Conservation (phyloP, 2,329 filamentous ascomycete species). For the Fusarium sp. region DNA sequence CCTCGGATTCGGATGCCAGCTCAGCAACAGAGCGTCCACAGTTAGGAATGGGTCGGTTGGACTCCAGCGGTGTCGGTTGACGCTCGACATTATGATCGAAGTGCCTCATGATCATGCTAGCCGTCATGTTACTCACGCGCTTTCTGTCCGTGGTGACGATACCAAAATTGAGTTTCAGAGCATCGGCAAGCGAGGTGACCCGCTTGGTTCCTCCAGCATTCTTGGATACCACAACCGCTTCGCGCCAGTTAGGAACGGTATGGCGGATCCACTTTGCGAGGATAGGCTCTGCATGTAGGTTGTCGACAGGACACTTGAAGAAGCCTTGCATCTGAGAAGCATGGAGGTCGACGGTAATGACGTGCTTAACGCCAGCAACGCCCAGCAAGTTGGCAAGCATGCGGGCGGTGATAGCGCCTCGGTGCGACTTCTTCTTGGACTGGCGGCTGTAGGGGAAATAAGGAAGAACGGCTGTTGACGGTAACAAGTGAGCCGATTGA, state of each 20-base stretch:
- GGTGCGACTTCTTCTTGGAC: conserved; percentile 98
- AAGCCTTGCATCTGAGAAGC: conserved; percentile 99
- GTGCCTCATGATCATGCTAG: conserved; percentile 80
- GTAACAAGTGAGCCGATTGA: conserved; percentile 33
- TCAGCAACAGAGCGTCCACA: conserved; percentile 28
- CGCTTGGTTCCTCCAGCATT: conserved; percentile 97
- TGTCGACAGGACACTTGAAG: conserved; percentile 97
- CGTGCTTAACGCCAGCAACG: conserved; percentile 94
- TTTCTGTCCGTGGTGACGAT: conserved; percentile 89
- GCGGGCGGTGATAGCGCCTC: conserved; percentile 93
- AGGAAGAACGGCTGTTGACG: conserved; percentile 76
- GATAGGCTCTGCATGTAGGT: conserved; percentile 93
- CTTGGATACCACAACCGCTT: conserved; percentile 97
- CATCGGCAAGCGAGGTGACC: conserved; percentile 94
- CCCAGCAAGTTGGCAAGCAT: conserved; percentile 96
- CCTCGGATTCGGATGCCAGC: conserved; percentile 35
- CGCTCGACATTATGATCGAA: conserved; percentile 68
- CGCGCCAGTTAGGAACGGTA: conserved; percentile 87
- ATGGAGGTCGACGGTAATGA: conserved; percentile 97
- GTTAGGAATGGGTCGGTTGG: conserved; percentile 40
- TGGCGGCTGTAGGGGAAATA: conserved; percentile 99
- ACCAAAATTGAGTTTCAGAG: conserved; percentile 96
- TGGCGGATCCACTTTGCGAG: conserved; percentile 95
- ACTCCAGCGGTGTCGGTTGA: conserved; percentile 55
- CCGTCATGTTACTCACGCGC: conserved; percentile 75